Percentiles rank a stretch among this genome's conserved stretches.
phyloP scores from a whole-genome alignment of 352 stramenopile genomes.

The Pythium biforme region DNA sequence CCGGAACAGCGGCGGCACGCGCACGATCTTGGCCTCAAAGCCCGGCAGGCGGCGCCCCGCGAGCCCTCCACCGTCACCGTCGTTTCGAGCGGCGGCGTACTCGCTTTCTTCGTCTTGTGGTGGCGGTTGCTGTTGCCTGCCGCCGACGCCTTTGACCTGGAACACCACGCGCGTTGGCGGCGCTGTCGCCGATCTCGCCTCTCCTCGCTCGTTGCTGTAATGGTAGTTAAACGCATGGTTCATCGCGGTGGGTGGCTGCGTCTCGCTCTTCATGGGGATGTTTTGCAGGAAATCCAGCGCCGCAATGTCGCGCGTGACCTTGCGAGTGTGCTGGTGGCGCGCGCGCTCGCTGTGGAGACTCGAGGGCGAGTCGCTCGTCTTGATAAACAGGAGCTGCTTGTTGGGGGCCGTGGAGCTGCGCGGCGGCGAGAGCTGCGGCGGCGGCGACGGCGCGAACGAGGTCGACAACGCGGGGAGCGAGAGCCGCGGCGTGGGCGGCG shows the following conservation, averaged over 20 bases:
- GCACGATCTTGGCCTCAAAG: slow-evolving; percentile 63
- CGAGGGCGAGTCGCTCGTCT: slow-evolving; percentile 46
- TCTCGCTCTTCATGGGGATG: slow-evolving; percentile 82
- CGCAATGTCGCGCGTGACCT: slow-evolving; percentile 84
- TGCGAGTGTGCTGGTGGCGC: slow-evolving; percentile 58
- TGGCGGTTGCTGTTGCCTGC: background rate
- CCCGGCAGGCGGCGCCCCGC: slow-evolving; percentile 68
- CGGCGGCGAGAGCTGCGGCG: slow-evolving; percentile 10
- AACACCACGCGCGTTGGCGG: slow-evolving; percentile 11
- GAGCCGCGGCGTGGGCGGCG: background rate
- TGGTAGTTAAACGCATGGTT: slow-evolving; percentile 4
- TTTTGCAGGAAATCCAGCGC: slow-evolving; percentile 87
- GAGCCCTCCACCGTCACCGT: slow-evolving; percentile 35
- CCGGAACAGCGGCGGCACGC: slow-evolving; percentile 61
- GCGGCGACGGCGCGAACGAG: slow-evolving; percentile 1
- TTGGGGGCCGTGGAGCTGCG: slow-evolving; percentile 2
- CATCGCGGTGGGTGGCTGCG: background rate
- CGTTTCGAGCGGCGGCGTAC: background rate
- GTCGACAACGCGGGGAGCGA: slow-evolving; percentile 4
- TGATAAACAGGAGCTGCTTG: slow-evolving; percentile 36
- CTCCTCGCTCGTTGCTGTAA: background rate
- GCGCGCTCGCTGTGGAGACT: slow-evolving; percentile 54
- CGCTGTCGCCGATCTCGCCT: background rate
- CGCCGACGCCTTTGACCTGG: slow-evolving; percentile 11
- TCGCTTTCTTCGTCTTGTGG: background rate